Conservation (phyloP, 805 yeast species). For the Candida tammaniensis region DNA sequence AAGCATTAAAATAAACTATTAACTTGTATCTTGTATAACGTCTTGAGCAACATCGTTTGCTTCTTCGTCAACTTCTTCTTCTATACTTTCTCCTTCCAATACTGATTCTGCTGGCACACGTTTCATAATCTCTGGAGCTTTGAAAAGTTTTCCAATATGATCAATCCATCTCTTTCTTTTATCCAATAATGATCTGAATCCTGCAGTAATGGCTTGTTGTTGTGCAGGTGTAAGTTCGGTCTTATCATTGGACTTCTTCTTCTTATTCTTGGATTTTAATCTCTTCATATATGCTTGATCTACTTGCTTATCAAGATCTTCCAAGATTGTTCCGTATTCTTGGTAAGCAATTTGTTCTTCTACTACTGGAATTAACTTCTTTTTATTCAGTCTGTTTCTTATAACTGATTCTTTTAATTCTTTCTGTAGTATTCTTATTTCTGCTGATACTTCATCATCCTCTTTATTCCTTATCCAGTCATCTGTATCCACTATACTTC, state of each 20-base stretch:
- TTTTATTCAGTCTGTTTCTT: slow-evolving; percentile 66
- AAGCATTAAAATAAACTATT: neutral
- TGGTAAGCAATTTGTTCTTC: slow-evolving; percentile 94
- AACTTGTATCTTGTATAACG: slow-evolving; percentile 9
- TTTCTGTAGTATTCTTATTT: slow-evolving; percentile 69
- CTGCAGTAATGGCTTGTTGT: slow-evolving; percentile 73
- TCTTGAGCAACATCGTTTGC: slow-evolving; percentile 22
- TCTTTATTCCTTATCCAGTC: slow-evolving; percentile 77
- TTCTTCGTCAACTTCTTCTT: slow-evolving; percentile 32
- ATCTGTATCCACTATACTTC: slow-evolving; percentile 50
- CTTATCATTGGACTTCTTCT: slow-evolving; percentile 51
- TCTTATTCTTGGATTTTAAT: slow-evolving; percentile 67
- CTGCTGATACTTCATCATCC: slow-evolving; percentile 92
- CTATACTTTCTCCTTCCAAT: slow-evolving; percentile 41
- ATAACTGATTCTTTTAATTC: slow-evolving; percentile 60
- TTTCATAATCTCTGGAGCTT: slow-evolving; percentile 64
- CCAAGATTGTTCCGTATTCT: slow-evolving; percentile 84
- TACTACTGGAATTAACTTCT: slow-evolving; percentile 62
- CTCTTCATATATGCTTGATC: slow-evolving; percentile 90
- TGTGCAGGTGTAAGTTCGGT: slow-evolving; percentile 35
- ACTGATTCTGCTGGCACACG: slow-evolving; percentile 66
- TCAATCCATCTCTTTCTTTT: slow-evolving; percentile 86
- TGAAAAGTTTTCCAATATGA: slow-evolving; percentile 84
- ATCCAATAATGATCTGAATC: slow-evolving; percentile 75
- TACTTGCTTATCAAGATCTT: slow-evolving; percentile 93